Conservation (phyloP, 140 eudicot species). For the Ambrosia hybrid region DNA sequence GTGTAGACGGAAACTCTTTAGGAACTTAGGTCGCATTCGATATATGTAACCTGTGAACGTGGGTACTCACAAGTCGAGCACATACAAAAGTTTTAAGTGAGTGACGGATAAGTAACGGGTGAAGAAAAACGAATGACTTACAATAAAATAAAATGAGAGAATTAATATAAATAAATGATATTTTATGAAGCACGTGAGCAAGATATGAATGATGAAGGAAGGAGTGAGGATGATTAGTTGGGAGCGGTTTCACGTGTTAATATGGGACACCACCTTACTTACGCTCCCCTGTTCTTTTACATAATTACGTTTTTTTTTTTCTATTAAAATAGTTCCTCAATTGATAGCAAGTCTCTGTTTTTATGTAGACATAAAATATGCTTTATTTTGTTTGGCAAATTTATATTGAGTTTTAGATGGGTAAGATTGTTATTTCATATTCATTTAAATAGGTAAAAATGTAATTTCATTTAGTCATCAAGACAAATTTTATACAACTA, state of each 20-base stretch:
- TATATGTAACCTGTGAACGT: background rate
- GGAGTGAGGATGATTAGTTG: constrained; percentile 27
- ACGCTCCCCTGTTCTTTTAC: constrained; percentile 40
- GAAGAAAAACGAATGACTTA: background rate
- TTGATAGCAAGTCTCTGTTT: too few relatives aligned
- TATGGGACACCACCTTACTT: constrained; percentile 36
- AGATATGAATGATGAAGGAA: constrained; percentile 23
- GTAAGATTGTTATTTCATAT: too few relatives aligned
- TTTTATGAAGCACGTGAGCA: constrained; percentile 34
- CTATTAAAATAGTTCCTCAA: too few relatives aligned
- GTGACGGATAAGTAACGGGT: background rate
- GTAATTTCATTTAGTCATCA: too few relatives aligned
- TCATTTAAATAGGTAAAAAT: too few relatives aligned
- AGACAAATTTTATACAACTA: too few relatives aligned
- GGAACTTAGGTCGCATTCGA: too few relatives aligned
- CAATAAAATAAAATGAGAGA: background rate
- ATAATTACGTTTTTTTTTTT: too few relatives aligned
- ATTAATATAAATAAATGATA: background rate
- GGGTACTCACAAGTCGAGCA: background rate
- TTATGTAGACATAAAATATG: too few relatives aligned
- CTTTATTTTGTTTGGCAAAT: too few relatives aligned
- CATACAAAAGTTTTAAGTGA: background rate
- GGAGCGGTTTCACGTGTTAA: constrained; percentile 50
- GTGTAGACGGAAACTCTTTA: too few relatives aligned
- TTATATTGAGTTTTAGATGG: too few relatives aligned